Evolutionary conservation across 768 basidiomycete species (phyloP), one percentile per base, ranked within the genome.

Genomic region (Cyathus striatus): DNA sequence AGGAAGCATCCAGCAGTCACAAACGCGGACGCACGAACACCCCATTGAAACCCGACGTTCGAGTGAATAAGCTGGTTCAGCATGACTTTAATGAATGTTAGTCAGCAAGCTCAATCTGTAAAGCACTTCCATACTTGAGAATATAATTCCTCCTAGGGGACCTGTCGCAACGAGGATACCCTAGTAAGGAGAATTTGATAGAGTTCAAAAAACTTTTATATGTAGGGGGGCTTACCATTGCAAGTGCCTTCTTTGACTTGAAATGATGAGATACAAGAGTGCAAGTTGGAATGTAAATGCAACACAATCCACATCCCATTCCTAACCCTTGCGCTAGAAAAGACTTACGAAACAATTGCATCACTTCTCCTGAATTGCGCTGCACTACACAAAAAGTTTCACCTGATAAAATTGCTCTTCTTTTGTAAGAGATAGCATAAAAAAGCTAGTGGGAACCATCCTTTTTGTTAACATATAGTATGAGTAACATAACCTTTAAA

Each of bases 341-440:
- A 9, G 27, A 9, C 27, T 30, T n/a, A n/a, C n/a, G n/a, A n/a
- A n/a, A n/a, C n/a, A n/a, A n/a, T n/a, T n/a, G n/a, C n/a, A n/a
- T n/a, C n/a, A n/a, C n/a, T n/a, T n/a, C n/a, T n/a, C n/a, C n/a
- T n/a, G n/a, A n/a, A n/a, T n/a, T n/a, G n/a, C n/a, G n/a, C n/a
- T n/a, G n/a, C n/a, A n/a, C n/a, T n/a, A n/a, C n/a, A n/a, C n/a
- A n/a, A n/a, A n/a, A n/a, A n/a, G n/a, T n/a, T n/a, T 38, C 24
- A 46, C 45, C 35, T 46, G 45, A 30, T 38, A 46, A 27, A 36
- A 46, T 46, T 46, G 45, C 12, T 32, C 40, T 18, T 41, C 22
- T 23, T 42, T 22, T 14, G 26, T 27, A 20, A 46, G 17, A 5
- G 45, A 46, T 6, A 42, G 14, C 33, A 46, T 46, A 14, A 46